Base-by-base conservation (phyloP, 2,329 filamentous ascomycete genomes). In the Fusarium lyarnte region DNA sequence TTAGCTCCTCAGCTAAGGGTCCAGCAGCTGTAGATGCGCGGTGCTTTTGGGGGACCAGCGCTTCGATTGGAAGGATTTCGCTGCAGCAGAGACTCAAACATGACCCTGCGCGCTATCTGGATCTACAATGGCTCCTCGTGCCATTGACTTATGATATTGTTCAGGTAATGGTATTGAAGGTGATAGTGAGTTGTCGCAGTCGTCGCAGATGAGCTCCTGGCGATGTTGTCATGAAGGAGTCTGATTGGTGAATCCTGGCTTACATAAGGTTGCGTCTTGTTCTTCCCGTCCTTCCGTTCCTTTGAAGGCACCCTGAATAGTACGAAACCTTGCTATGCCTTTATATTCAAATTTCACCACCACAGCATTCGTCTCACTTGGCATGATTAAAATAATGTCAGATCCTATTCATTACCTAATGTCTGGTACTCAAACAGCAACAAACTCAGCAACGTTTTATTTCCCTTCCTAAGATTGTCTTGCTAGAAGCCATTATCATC, bases 1-100 rank as follows among this genome's bases (percentile, higher is more conserved):
- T 72, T 74, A 73, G 70, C 76, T 74, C 74, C 71, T 75, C 74
- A 77, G 74, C 71, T 68, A 66, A 66, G 63, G 69, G 70, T 45
- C 67, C 64, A 52, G 51, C 43, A 63, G 58, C 31, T 63, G 57
- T 63, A 58, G 70, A 58, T 71, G 61, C 65, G 75, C 68, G 62
- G 67, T 70, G 58, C 72, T 73, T 70, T 39, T 39, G 63, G 55
- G 53, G 54, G 61, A 58, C 53, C 38, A 51, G 70, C 70, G 62
- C 70, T 71, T 68, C 41, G 58, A 53, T 43, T 39, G 43, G 51
- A 60, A 59, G 57, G 64, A 42, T 58, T 35, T 65, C 55, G 70
- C 69, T 65, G 71, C 59, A 63, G 69, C 64, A 68, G 47, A 58
- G 59, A 55, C 68, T 71, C 72, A 72, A 74, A 72, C 78, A 80